Evolutionary conservation across 2,329 filamentous ascomycete genomes (phyloP), one percentile per base, ranked within the genome.

Genomic region (Dichotomopilus funicola): DNA sequence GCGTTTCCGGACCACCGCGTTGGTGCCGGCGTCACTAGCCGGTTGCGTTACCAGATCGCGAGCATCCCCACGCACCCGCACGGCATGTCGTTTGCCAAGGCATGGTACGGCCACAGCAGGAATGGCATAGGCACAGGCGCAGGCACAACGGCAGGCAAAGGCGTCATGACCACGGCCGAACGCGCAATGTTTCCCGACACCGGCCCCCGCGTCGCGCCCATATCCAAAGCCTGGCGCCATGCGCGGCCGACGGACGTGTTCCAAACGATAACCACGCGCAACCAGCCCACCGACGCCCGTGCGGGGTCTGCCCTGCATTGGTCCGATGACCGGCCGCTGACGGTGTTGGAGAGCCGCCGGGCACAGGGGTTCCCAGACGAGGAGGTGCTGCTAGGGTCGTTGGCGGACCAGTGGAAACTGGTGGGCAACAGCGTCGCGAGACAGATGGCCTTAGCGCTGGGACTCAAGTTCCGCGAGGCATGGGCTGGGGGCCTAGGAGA

Each of bases 381-480:
- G 5, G 89, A 92, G 55, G 78, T 91, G 0, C 67, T 95, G 0
- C 68, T 91, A 1, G 88, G 88, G 0, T 64, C 53, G 0, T 67
- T 77, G 0, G 8, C 40, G 0, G 72, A 83, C 1, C 85, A 89
- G 64, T 84, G 80, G 72, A 79, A 77, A 53, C 81, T 89, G 19
- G 75, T 91, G 0, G 89, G 89, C 0, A 95, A 95, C 67, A 88
- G 85, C 34, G 89, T 95, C 0, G 81, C 88, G 2, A 74, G 88
- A 7, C 79, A 82, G 31, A 79, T 89, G 1, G 81, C 87, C 0
- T 68, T 90, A 13, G 81, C 82, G 0, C 67, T 91, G 1, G 89
- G 89, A 0, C 64, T 88, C 4, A 73, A 77, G 8, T 71, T 91
- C 10, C 74, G 85, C 6, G 77, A 85, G 58, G 85, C 85, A 0